Evolutionary conservation across 805 yeast species (phyloP).

Genomic region (Barnettozyma californica): DNA sequence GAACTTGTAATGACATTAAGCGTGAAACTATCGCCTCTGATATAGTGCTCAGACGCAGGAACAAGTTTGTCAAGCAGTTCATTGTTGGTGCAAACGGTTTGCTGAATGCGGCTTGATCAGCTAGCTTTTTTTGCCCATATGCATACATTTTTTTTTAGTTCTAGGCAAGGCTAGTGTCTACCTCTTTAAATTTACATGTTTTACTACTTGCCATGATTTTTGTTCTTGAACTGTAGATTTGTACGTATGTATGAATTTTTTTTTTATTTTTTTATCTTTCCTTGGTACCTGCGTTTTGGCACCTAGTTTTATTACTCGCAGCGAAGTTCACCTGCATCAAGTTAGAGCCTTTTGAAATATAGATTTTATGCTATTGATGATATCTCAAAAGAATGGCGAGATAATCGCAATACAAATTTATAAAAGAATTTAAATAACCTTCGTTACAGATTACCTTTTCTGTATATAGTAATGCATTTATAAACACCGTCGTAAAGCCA

Average conservation of each 20-base stretch:
- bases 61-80: constrained; percentile 9
- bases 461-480: background rate
- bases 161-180: background rate
- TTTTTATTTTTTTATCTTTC: too few species aligned
- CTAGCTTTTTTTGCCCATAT: background rate
- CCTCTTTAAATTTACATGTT: background rate
- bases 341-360: too few species aligned
- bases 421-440: too few species aligned
- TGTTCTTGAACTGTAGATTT: too few species aligned
- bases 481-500: background rate
- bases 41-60: constrained; percentile 2
- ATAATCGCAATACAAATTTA: too few species aligned
- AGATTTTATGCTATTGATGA: too few species aligned
- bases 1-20: constrained; percentile 5
- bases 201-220: background rate
- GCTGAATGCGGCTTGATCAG: constrained; percentile 2
- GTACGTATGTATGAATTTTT: too few species aligned
- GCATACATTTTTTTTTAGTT: background rate
- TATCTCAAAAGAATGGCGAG: too few species aligned
- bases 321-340: background rate
- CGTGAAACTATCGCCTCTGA: background rate
- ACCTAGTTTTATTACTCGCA: background rate
- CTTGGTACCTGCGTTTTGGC: background rate
- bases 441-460: background rate
- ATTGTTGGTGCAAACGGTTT: constrained; percentile 11